phyloP scores from a whole-genome alignment of 2,329 filamentous ascomycete species.

The Fusarium napiforme region DNA sequence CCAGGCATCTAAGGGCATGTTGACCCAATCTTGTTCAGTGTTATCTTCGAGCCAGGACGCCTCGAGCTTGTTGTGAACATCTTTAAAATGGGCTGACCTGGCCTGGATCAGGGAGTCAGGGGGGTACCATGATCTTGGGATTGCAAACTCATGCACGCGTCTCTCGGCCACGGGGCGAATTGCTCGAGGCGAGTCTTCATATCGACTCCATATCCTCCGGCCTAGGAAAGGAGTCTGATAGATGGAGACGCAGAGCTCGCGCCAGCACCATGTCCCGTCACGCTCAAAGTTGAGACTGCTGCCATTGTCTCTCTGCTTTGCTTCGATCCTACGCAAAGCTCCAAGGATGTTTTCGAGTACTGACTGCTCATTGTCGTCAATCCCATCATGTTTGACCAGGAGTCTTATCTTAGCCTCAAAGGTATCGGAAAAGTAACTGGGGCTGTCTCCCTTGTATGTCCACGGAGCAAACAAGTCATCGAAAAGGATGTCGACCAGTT shows the following conservation, averaged over 20 bases:
- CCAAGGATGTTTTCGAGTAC: neutral
- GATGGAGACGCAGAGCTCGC: neutral
- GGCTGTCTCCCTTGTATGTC: neutral
- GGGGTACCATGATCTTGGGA: neutral
- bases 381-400: neutral
- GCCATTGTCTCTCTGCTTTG: neutral
- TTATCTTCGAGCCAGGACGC: neutral
- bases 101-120: fast-evolving
- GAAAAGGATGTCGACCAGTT: neutral
- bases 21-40: neutral
- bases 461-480: neutral
- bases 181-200: neutral
- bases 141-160: neutral
- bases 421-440: neutral
- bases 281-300: neutral
- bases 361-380: fast-evolving
- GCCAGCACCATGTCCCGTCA: neutral
- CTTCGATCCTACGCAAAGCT: neutral
- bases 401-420: neutral
- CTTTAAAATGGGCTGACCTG: neutral
- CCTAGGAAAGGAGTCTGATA: no score
- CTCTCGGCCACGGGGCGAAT: neutral
- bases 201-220: no score
- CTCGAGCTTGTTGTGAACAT: neutral
- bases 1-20: neutral